Evolutionary conservation across 2,329 filamentous ascomycete species (phyloP).

Genomic region (Colletotrichum zoysiae): DNA sequence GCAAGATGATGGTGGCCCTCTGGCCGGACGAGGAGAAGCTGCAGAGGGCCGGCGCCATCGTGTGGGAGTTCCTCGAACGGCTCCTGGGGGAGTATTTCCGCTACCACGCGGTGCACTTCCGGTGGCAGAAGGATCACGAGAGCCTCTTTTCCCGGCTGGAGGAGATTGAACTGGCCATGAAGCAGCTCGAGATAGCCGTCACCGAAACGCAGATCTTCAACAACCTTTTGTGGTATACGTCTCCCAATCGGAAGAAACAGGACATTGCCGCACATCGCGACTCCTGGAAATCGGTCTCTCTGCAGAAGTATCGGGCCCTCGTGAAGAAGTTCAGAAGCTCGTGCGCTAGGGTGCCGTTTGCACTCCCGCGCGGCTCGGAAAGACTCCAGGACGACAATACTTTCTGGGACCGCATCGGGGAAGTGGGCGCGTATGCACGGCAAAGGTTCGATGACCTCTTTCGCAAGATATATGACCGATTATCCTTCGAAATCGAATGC

Average conservation of each 20-base stretch:
- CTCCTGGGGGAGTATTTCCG: constrained; percentile 3
- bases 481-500: background rate
- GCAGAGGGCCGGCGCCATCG: background rate
- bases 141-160: background rate
- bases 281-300: background rate
- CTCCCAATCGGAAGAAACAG: background rate
- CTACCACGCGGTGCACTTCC: background rate
- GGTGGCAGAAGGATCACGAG: background rate
- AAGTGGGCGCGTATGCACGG: background rate
- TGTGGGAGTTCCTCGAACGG: constrained; percentile 2
- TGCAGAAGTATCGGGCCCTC: background rate
- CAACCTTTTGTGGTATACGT: background rate
- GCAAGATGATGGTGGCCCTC: background rate
- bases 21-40: background rate
- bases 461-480: background rate
- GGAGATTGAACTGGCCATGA: background rate
- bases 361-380: constrained; percentile 5
- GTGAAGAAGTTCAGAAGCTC: background rate
- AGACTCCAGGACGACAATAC: background rate
- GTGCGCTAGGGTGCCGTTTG: background rate
- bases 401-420: constrained; percentile 14
- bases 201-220: background rate
- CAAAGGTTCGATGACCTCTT: constrained; percentile 4
- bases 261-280: background rate
- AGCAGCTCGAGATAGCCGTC: background rate